Conservation (phyloP, 2,329 filamentous ascomycete species). For the Pseudogymnoascus sp. region DNA sequence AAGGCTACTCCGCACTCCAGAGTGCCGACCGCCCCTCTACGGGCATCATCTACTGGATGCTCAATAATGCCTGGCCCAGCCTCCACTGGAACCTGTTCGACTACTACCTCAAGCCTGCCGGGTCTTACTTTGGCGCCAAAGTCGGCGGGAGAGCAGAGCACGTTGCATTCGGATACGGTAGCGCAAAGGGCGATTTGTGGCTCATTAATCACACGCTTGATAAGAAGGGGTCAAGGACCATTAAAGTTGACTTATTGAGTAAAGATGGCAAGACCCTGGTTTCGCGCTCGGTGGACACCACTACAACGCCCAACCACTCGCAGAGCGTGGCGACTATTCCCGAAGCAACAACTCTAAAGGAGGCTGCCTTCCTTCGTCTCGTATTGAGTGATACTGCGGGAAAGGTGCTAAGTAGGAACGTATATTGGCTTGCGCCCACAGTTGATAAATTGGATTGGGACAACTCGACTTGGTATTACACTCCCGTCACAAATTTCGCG, state of each 20-base stretch:
- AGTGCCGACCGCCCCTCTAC: slow-evolving; percentile 44
- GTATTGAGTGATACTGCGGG: slow-evolving; percentile 31
- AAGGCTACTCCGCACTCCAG: slow-evolving; percentile 46
- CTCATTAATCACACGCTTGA: slow-evolving; percentile 46
- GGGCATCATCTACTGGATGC: slow-evolving; percentile 59
- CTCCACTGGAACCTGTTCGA: slow-evolving; percentile 60
- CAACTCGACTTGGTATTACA: slow-evolving; percentile 50
- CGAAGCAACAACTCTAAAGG: slow-evolving; percentile 28
- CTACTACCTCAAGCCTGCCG: slow-evolving; percentile 50
- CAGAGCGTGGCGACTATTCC: slow-evolving; percentile 29
- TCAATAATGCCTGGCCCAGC: slow-evolving; percentile 56
- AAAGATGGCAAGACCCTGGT: slow-evolving; percentile 37
- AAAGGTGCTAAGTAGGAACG: slow-evolving; percentile 42
- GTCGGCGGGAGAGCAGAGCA: slow-evolving; percentile 42
- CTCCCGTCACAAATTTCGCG: slow-evolving; percentile 44
- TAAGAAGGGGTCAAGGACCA: slow-evolving; percentile 30
- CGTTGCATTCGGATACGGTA: slow-evolving; percentile 45
- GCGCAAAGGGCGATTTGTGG: slow-evolving; percentile 32
- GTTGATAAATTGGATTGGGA: slow-evolving; percentile 47
- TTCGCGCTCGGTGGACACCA: slow-evolving; percentile 23
- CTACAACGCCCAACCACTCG: slow-evolving; percentile 39
- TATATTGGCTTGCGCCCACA: slow-evolving; percentile 47
- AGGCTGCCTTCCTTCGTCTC: slow-evolving; percentile 44
- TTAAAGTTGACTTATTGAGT: slow-evolving; percentile 43
- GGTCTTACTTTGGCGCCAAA: slow-evolving; percentile 53